Percentiles rank a stretch among this genome's conserved stretches.
Conservation (phyloP, 306 rosid genomes). For the Rosa lucieae region DNA sequence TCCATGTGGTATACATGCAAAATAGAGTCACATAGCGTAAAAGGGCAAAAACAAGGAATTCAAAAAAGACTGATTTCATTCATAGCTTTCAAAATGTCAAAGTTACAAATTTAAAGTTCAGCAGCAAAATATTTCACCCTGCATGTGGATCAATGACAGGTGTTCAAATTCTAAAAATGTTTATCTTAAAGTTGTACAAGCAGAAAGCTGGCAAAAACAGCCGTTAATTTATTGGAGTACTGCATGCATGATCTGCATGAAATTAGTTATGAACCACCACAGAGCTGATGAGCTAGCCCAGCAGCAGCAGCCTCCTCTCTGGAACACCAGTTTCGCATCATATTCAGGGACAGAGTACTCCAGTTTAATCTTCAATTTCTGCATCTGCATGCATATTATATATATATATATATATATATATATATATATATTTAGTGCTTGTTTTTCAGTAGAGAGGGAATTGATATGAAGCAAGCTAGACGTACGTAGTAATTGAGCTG, state of each 20-base stretch:
- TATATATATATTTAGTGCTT: neutral
- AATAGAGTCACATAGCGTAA: too few relatives aligned
- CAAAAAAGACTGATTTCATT: too few relatives aligned
- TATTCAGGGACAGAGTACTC: neutral
- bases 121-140: too few relatives aligned
- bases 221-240: neutral
- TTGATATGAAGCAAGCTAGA: neutral
- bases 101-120: too few relatives aligned
- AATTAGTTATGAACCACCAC: neutral
- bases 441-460: neutral
- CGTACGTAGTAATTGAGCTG: too few relatives aligned
- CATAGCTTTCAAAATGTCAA: too few relatives aligned
- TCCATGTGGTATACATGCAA: neutral
- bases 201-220: too few relatives aligned
- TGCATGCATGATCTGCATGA: neutral
- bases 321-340: neutral
- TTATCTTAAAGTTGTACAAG: too few relatives aligned
- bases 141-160: too few relatives aligned
- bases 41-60: too few relatives aligned
- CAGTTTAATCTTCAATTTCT: neutral
- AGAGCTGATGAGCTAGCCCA: neutral
- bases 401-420: neutral
- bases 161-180: too few relatives aligned
- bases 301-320: neutral
- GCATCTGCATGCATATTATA: neutral